Evolutionary conservation across 345 rosid genomes (phyloP), one percentile per base, ranked within the genome.

Genomic region (Sisymbrium irio): DNA sequence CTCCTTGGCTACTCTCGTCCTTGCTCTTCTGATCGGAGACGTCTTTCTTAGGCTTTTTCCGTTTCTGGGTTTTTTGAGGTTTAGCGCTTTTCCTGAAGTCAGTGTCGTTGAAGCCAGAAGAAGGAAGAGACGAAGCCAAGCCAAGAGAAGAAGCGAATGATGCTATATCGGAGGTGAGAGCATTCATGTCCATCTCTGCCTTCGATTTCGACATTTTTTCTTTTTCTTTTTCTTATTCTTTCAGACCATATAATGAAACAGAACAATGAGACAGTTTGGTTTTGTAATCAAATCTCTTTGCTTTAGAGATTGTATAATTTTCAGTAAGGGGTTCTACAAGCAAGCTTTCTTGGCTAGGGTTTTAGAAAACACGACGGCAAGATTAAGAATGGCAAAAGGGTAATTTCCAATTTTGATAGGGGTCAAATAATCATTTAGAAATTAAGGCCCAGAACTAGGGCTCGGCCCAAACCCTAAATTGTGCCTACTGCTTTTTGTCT

Each of bases 71-170:
- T 71, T 81, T 20, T 53, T 4, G 14, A 3, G 67, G 11, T 51
- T 74, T 74, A 10, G 77, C 67, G 11, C 76, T 40, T 86, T 89
- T 85, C 6, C 96, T 88, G 66, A 87, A 93, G 81, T 86, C 94
- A 12, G 82, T 44, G 45, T 93, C 96, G 77, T 84, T 82, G 86
- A 85, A 86, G 69, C 97, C 96, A 0, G 92, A 79, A 56, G 86
- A 47, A 44, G 85, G 82, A 19, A 65, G 56, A 44, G 88, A 78
- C 36, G 92, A 81, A 62, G 88, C 15, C 30, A 94, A 76, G 27
- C 98, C 97, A 4, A 95, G 80, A n/a, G 96, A 81, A 27, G 97
- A 88, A 67, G 91, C 89, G 70, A 85, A 87, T 1, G 97, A 83
- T 14, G 97, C 98, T 19, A 95, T 64, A 27, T 95, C 98, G 7